Percentiles rank a stretch among this genome's conserved stretches.
phyloP scores from a whole-genome alignment of 2,329 filamentous ascomycete genomes.

The Hypomyces perniciosus region DNA sequence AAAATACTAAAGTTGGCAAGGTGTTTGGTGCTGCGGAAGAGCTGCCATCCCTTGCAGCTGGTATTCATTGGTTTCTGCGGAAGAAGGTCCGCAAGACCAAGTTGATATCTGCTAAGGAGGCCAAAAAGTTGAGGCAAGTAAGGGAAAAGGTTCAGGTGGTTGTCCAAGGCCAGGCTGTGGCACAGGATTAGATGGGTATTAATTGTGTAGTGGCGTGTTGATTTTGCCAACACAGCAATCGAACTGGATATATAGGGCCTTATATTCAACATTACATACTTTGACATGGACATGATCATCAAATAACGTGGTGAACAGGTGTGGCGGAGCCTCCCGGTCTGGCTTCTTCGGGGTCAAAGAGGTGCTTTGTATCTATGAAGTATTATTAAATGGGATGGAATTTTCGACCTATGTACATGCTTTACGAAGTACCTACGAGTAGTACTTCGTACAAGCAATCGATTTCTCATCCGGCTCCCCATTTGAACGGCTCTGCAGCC shows the following conservation, averaged over 20 bases:
- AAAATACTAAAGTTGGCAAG: constrained; percentile 55
- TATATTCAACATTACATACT: too few relatives aligned
- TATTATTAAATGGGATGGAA: too few relatives aligned
- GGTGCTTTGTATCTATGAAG: too few relatives aligned
- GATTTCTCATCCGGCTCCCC: too few relatives aligned
- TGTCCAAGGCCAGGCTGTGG: constrained; percentile 18
- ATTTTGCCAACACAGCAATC: neutral
- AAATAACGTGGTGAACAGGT: too few relatives aligned
- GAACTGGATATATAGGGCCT: neutral
- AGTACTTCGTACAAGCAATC: too few relatives aligned
- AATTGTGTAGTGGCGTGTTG: neutral
- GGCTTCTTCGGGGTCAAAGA: too few relatives aligned
- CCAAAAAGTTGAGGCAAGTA: constrained; percentile 35
- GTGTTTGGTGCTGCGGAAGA: constrained; percentile 61
- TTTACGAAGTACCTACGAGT: too few relatives aligned
- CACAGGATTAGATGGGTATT: neutral
- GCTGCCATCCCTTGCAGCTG: constrained; percentile 62
- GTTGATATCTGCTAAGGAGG: constrained; percentile 44
- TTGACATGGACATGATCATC: too few relatives aligned
- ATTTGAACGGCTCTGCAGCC: too few relatives aligned
- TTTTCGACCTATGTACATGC: too few relatives aligned
- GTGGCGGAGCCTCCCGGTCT: too few relatives aligned
- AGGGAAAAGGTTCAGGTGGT: constrained; percentile 28
- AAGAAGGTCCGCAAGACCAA: constrained; percentile 65
- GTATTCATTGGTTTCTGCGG: constrained; percentile 73